Percentiles rank a stretch among this genome's conserved stretches.
Evolutionary conservation across 352 stramenopile genomes (phyloP).

Genomic region (Hyphochytrium catenoides): DNA sequence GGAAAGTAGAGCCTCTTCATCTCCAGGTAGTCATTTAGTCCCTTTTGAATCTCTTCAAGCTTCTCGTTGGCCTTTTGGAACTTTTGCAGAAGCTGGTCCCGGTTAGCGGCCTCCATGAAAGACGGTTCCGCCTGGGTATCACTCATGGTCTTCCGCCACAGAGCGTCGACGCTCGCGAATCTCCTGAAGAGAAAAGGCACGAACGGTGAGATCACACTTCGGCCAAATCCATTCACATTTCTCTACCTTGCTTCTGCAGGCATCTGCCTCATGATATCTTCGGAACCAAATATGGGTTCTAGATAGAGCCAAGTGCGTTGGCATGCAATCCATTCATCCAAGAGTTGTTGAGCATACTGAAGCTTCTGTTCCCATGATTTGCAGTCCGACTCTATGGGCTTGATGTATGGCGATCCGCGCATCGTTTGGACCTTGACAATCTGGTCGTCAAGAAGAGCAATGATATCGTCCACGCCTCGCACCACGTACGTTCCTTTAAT

Average conservation of each 20-base stretch:
- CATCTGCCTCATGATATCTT: constrained; percentile 70
- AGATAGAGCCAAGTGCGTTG: constrained; percentile 86
- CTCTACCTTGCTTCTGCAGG: constrained; percentile 73
- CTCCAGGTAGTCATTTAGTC: constrained; percentile 75
- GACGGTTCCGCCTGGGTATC: constrained; percentile 59
- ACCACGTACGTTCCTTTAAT: constrained; percentile 57
- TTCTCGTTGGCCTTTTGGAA: constrained; percentile 79
- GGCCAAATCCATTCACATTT: too few species aligned
- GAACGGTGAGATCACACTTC: too few species aligned
- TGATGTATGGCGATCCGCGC: constrained; percentile 77
- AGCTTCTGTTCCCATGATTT: constrained; percentile 69
- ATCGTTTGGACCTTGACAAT: constrained; percentile 86
- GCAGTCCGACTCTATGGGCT: constrained; percentile 72
- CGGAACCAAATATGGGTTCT: constrained; percentile 75
- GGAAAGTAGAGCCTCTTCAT: constrained; percentile 78
- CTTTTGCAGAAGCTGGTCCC: constrained; percentile 68
- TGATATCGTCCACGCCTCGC: constrained; percentile 62
- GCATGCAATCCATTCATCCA: constrained; percentile 80
- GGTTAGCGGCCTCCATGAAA: constrained; percentile 62
- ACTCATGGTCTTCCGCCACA: constrained; percentile 77
- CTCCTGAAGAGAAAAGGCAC: too few species aligned
- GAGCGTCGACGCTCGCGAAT: constrained; percentile 59
- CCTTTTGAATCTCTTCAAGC: constrained; percentile 80
- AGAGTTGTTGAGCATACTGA: constrained; percentile 60
- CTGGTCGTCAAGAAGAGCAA: constrained; percentile 74